Base-by-base conservation (phyloP, 2,329 filamentous ascomycete species). In the Ascochyta rabiei region DNA sequence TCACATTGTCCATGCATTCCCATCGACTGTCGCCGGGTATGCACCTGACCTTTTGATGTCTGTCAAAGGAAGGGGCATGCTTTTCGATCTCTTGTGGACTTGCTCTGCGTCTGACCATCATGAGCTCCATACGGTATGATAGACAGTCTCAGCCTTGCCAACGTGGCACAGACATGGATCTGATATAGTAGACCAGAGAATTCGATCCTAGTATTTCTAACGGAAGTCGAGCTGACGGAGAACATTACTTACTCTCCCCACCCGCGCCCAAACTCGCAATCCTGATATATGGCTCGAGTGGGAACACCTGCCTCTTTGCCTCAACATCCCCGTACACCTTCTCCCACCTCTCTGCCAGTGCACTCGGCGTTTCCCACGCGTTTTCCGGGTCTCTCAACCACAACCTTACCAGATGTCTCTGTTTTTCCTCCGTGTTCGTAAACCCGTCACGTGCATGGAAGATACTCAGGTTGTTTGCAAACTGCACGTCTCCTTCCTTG, bases 271-370 rank as follows among this genome's bases (percentile, higher is more conserved):
- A 28, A 43, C 63, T 62, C 35, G 63, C 49, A 50, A 60, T 68
- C 21, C 64, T 56, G 23, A 68, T 61, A 47, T 62, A 62, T 37
- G 64, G 64, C 63, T 87, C 81, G 2, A 86, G 71, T 0, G 84
- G 84, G 48, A 87, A 83, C 0, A 85, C 79, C 31, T 82, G 76
- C 10, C 76, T 79, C 57, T 85, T 82, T 0, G 79, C 73, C 2
- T 72, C 79, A 3, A 86, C 78, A 3, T 76, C 80, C 1, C 78
- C 75, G 59, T 85, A 88, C 0, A 87, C 71, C 4, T 78, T 74
- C 18, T 79, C 75, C 82, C 84, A 88, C 8, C 80, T 74, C 4
- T 68, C 70, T 42, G 68, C 56, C 26, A 81, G 60, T 6, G 63
- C 61, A 15, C 62, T 62, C 0, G 79, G 80, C 1, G 74, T 80